Conservation (phyloP, 768 basidiomycete species). For the Phylloporus sp. region DNA sequence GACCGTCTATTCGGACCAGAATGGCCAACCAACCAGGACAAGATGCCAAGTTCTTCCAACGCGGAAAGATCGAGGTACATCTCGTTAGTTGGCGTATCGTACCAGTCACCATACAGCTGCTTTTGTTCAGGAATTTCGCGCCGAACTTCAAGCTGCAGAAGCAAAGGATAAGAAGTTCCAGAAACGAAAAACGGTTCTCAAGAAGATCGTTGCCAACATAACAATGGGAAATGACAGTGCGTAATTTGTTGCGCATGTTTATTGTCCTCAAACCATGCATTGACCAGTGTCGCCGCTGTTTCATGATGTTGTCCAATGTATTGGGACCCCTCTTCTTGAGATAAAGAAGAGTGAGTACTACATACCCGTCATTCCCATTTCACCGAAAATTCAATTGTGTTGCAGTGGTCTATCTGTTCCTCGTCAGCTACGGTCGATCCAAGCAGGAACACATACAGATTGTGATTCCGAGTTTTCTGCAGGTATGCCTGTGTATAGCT, state of each 20-base stretch:
- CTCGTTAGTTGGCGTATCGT: background rate
- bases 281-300: constrained; percentile 85
- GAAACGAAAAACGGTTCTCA: constrained; percentile 90
- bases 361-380: background rate
- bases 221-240: constrained; percentile 99
- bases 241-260: constrained; percentile 33
- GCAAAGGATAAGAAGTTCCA: constrained; percentile 95
- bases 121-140: constrained; percentile 70
- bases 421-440: constrained; percentile 93
- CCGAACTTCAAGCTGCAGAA: constrained; percentile 87
- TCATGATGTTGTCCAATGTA: constrained; percentile 91
- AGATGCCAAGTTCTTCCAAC: constrained; percentile 89
- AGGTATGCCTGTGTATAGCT: constrained; percentile 45
- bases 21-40: constrained; percentile 62
- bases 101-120: constrained; percentile 14
- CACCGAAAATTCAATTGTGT: background rate
- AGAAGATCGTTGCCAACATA: constrained; percentile 98
- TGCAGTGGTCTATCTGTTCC: constrained; percentile 94
- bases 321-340: constrained; percentile 92
- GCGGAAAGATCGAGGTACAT: constrained; percentile 85
- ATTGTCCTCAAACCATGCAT: constrained; percentile 19
- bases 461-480: constrained; percentile 87
- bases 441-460: constrained; percentile 92
- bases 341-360: constrained; percentile 94
- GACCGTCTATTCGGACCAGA: background rate